Evolutionary conservation across 73 alveolate species (phyloP), one percentile per base, ranked within the genome.

Genomic region (Paraurostyla sp.): DNA sequence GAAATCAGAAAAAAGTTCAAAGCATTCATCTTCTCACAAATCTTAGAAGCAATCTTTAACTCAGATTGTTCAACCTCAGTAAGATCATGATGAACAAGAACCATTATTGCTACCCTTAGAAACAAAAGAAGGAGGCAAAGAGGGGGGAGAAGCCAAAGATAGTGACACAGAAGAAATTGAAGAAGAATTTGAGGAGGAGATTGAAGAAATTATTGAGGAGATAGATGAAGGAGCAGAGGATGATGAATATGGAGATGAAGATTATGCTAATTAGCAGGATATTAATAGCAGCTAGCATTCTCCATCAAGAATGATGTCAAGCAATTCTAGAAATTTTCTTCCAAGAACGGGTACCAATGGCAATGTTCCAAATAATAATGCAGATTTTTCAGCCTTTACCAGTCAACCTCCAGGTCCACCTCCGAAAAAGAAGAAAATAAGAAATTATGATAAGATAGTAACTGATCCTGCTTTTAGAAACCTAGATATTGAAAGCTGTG

Each of bases 161-260:
- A 78, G 69, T 56, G 46, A 62, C 27, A 32, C 35, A n/a, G 78
- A 33, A 11, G 78, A 81, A 46, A 4, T 57, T 0, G 82, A 46
- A 32, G 89, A 81, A 41, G 82, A 81, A 3, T 52, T 40, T 52
- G 84, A 65, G 60, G 82, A 60, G 38, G 92, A 65, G 35, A 69
- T 54, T 16, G 92, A 83, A 23, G 85, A 83, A 51, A 78, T 50
- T 32, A 78, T 78, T 6, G 89, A 52, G 80, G 78, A 50, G 35
- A 54, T 52, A 54, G 92, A 60, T 20, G 84, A 59, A 15, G 85
- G 50, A 15, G 89, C 38, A 1, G 89, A 78, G 48, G 89, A 75
- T n/a, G 15, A 42, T 45, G 87, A 45, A 49, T 81, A 69, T 23
- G 85, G 46, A 23, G 89, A 78, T 51, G 63, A 78, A 9, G 38